Evolutionary conservation across 73 alveolate species (phyloP), one percentile per base, ranked within the genome.

Genomic region (Urostyla sp.): DNA sequence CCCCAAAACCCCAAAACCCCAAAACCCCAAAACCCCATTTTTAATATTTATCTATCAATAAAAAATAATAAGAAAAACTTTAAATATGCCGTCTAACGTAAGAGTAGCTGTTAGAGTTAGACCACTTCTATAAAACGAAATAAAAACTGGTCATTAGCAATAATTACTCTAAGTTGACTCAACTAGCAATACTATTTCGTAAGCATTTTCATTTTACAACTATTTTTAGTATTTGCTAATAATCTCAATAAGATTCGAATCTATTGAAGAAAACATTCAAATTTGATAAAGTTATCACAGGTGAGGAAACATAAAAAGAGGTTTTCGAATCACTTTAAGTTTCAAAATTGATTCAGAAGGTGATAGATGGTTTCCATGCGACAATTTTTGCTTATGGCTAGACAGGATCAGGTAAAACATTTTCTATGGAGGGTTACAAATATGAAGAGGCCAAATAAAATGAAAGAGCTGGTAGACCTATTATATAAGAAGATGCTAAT

Each of bases 301-400:
- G 35, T 0, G 26, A 63, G 7, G 55, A 31, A 10, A 16, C 84
- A 31, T 50, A 73, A 52, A 57, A 48, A 13, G 75, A 72, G 56
- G 88, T 84, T 1, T 84, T 69, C 61, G 84, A 75, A 1, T 69
- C 57, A 31, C 72, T 84, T 8, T 61, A 84, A 31, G 66, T 84
- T 6, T 38, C 34, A 15, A 44, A 52, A 7, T 35, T 84, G 49
- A 38, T 84, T 23, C 2, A 44, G 26, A 84, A 84, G 43, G 92
- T 84, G 1, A 3, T 73, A 0, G 92, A 85, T 3, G 92, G 92
- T 4, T 84, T 75, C 74, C 92, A 84, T 49, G 92, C 92, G 24
- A 84, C 92, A 0, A 84, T 84, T 30, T 84, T 84, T 30, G 92
- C 92, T 0, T 84, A 84, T 59, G 92, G 92, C 11, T 52, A 84